phyloP scores from a whole-genome alignment of 352 stramenopile species.

The Achlya hypogyna region DNA sequence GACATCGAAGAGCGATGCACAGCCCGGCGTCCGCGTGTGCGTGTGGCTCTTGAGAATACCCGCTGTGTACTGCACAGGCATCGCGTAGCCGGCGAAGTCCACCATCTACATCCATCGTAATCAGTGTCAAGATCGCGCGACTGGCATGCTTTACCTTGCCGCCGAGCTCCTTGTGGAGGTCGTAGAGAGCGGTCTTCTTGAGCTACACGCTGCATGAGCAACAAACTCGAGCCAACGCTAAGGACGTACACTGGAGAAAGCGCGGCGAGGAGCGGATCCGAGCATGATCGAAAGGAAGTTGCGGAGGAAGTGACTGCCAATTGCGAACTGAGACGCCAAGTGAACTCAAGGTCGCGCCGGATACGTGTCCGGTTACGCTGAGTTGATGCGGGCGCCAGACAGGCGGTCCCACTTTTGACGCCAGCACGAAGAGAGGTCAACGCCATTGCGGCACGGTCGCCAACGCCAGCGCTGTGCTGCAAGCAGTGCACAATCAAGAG shows the following conservation, averaged over 20 bases:
- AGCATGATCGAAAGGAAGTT: conserved; percentile 16
- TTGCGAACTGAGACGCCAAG: not conserved
- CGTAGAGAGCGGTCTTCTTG: conserved; percentile 73
- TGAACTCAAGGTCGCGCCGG: not conserved
- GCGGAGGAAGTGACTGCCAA: not conserved
- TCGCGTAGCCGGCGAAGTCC: conserved; percentile 94
- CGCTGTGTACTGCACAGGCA: conserved; percentile 95
- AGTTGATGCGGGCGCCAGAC: not conserved
- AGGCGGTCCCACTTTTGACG: not conserved
- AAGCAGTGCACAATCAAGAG: not conserved
- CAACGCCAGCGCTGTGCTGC: not conserved
- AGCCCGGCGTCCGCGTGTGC: conserved; percentile 54
- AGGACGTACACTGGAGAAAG: conserved; percentile 12
- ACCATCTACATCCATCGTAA: conserved; percentile 63
- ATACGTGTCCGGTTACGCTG: not conserved
- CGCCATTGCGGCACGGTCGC: not conserved
- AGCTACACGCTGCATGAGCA: conserved; percentile 26
- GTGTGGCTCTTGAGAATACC: conserved; percentile 94
- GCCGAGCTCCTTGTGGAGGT: conserved; percentile 60
- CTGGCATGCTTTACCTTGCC: conserved; percentile 36
- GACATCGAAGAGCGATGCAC: conserved; percentile 96
- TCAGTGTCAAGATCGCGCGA: not conserved
- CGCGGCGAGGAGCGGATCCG: conserved; percentile 1
- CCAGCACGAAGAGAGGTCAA: not conserved
- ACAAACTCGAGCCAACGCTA: not conserved